Percentiles rank a stretch among this genome's conserved stretches.
Evolutionary conservation across 2,329 filamentous ascomycete genomes (phyloP).

Genomic region (Juglanconis sp.): DNA sequence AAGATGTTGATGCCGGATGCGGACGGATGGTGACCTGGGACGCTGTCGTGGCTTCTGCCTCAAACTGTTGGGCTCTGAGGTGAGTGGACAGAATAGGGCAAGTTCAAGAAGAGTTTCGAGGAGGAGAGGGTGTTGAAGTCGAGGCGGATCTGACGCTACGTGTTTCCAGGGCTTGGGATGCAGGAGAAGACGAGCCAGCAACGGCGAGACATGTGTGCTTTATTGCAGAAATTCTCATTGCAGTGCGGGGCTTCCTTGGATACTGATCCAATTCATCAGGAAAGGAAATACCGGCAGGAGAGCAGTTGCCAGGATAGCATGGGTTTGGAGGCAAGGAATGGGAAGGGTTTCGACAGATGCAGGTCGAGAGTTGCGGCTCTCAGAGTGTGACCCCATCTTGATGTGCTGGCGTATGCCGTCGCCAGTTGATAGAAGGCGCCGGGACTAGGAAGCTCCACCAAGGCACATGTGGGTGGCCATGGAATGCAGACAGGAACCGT

Average conservation of each 20-base stretch:
- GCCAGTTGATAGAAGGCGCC: slow-evolving; percentile 72
- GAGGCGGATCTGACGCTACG: slow-evolving; percentile 39
- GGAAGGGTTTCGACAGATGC: slow-evolving; percentile 52
- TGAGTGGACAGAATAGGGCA: slow-evolving; percentile 19
- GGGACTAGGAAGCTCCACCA: slow-evolving; percentile 63
- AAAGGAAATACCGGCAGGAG: slow-evolving; percentile 31
- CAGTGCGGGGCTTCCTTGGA: slow-evolving; percentile 43
- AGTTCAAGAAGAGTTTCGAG: slow-evolving; percentile 19
- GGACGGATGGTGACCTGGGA: neutral
- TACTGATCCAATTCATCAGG: slow-evolving; percentile 21
- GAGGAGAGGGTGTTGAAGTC: slow-evolving; percentile 35
- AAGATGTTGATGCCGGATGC: slow-evolving; percentile 23
- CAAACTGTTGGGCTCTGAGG: slow-evolving; percentile 6
- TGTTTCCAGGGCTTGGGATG: slow-evolving; percentile 44
- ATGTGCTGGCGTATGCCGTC: slow-evolving; percentile 87
- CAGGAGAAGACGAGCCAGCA: slow-evolving; percentile 50
- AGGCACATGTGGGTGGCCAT: slow-evolving; percentile 42
- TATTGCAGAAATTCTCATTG: slow-evolving; percentile 55
- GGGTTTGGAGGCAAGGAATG: slow-evolving; percentile 17
- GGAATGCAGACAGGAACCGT: slow-evolving; percentile 18
- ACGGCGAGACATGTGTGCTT: slow-evolving; percentile 62
- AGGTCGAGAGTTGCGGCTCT: slow-evolving; percentile 64
- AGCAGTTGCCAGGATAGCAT: slow-evolving; percentile 36
- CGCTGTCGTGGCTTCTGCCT: slow-evolving; percentile 4
- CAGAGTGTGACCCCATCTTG: slow-evolving; percentile 69